phyloP scores from a whole-genome alignment of 495 filamentous ascomycete genomes.

The Hyaloscypha bicolor region DNA sequence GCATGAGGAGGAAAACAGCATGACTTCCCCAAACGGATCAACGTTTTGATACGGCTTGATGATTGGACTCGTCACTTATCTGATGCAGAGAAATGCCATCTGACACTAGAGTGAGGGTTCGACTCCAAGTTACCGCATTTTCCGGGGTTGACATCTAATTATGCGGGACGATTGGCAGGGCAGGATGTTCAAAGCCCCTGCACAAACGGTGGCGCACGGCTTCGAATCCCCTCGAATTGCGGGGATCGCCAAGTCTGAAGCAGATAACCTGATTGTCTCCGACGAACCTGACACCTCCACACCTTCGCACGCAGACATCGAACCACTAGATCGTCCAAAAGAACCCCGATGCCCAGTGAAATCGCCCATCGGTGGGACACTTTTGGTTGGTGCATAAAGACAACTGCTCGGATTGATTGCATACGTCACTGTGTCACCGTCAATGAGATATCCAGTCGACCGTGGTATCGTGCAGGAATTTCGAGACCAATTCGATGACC shows the following conservation, averaged over 20 bases:
- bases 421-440: neutral
- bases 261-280: slow-evolving; percentile 4
- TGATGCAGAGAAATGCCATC: slow-evolving; percentile 8
- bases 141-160: neutral
- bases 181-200: neutral
- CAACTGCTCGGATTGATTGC: neutral
- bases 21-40: neutral
- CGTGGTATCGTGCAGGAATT: slow-evolving; percentile 40
- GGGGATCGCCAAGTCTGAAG: slow-evolving; percentile 4
- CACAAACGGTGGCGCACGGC: neutral
- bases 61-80: slow-evolving; percentile 4
- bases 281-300: neutral
- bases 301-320: neutral
- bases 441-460: slow-evolving; percentile 9
- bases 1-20: neutral
- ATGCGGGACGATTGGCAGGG: neutral
- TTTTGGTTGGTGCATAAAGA: neutral
- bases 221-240: neutral
- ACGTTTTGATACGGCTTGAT: neutral
- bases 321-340: neutral
- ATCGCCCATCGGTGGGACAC: neutral
- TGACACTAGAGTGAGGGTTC: neutral
- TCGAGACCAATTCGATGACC: slow-evolving; percentile 52
- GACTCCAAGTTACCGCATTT: neutral
- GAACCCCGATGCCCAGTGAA: neutral